Conservation (phyloP, 805 yeast genomes). For the Komagataella mondaviorum region DNA sequence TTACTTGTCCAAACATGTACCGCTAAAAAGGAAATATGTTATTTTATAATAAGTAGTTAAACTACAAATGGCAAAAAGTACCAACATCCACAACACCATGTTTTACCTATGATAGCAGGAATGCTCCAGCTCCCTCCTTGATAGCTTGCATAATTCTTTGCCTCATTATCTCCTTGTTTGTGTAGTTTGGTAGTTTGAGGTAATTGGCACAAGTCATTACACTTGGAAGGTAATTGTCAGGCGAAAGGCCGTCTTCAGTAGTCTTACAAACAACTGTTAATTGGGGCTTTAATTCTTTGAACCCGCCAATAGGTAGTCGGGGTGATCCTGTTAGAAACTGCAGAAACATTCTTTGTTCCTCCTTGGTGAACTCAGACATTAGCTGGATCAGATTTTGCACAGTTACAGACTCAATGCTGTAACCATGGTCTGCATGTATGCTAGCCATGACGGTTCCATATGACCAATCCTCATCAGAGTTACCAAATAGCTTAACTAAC, state of each 20-base stretch:
- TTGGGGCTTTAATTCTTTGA: conserved; percentile 66
- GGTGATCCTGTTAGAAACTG: conserved; percentile 93
- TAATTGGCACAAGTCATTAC: conserved; percentile 98
- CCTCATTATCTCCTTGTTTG: conserved; percentile 45
- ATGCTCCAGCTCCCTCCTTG: conserved; percentile 80
- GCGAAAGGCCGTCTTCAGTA: conserved; percentile 51
- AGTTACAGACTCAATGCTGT: conserved; percentile 50
- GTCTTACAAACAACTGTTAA: conserved; percentile 79
- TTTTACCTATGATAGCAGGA: conserved; percentile 40
- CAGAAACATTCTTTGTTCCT: conserved; percentile 58
- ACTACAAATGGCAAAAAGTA: not conserved
- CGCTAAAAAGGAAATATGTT: not conserved
- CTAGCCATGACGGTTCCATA: conserved; percentile 40
- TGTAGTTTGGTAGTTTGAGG: conserved; percentile 76
- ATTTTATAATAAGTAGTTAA: not conserved
- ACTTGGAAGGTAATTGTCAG: conserved; percentile 83
- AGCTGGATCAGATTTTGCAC: conserved; percentile 50
- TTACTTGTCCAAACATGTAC: conserved; percentile 38
- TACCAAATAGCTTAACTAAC: conserved; percentile 58
- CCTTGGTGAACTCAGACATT: conserved; percentile 35
- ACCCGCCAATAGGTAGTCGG: conserved; percentile 87
- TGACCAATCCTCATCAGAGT: conserved; percentile 81
- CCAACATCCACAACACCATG: not conserved
- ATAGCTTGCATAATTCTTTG: conserved; percentile 55
- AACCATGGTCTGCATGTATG: conserved; percentile 85